Conservation (phyloP, 2,329 filamentous ascomycete species). For the Pezicula radicicola region DNA sequence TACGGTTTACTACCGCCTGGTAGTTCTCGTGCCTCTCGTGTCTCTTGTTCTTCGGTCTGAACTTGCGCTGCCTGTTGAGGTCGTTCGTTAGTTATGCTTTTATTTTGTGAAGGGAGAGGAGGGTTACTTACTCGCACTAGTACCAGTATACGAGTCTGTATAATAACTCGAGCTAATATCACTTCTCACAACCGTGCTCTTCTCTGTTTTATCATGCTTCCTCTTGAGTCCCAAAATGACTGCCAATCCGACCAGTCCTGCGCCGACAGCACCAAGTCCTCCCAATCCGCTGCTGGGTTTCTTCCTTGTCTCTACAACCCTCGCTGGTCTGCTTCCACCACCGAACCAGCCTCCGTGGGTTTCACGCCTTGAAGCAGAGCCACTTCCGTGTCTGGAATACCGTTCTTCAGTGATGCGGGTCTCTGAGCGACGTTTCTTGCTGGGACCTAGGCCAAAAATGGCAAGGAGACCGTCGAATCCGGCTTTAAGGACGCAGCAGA, state of each 20-base stretch:
- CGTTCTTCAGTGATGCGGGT: constrained; percentile 64
- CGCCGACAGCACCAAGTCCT: constrained; percentile 46
- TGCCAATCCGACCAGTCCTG: constrained; percentile 25
- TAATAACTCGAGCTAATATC: constrained; percentile 28
- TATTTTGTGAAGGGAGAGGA: background rate
- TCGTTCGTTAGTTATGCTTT: constrained; percentile 15
- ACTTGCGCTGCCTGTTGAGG: constrained; percentile 22
- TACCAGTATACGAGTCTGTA: constrained; percentile 28
- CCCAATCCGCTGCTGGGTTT: constrained; percentile 47
- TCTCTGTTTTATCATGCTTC: constrained; percentile 18
- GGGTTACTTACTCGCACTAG: constrained; percentile 27
- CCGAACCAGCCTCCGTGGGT: constrained; percentile 53
- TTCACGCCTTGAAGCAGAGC: constrained; percentile 18
- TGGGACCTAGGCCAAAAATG: constrained; percentile 57
- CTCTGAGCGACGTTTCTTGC: constrained; percentile 43
- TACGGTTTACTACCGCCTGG: no score
- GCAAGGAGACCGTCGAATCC: constrained; percentile 57
- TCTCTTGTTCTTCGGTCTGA: constrained; percentile 26
- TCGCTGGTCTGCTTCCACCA: constrained; percentile 42
- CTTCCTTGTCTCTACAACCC: constrained; percentile 42
- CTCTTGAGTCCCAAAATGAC: constrained; percentile 28
- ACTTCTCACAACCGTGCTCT: constrained; percentile 9
- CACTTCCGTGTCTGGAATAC: constrained; percentile 48
- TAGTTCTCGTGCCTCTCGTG: constrained; percentile 9
- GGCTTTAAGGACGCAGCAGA: constrained; percentile 67